phyloP scores from a whole-genome alignment of 2,329 filamentous ascomycete species.

The Epichloe sibirici region DNA sequence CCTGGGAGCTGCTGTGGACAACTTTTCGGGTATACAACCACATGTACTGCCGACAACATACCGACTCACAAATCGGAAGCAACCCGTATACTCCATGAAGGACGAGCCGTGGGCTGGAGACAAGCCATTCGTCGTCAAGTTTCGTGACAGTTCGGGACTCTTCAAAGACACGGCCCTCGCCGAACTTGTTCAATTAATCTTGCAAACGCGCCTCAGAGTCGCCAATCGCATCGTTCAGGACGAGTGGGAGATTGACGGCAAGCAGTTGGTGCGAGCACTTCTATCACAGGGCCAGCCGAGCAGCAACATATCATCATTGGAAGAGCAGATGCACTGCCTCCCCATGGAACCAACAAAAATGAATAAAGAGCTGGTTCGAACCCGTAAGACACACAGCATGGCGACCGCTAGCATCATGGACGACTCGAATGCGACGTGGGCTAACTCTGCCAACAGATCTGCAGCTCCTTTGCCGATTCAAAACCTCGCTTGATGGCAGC shows the following conservation, averaged over 20 bases:
- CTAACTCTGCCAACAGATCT: conserved; percentile 23
- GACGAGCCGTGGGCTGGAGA: conserved; percentile 5
- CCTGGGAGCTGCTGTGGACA: conserved; percentile 3
- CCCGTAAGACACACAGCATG: conserved; percentile 22
- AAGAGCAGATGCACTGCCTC: conserved; percentile 27
- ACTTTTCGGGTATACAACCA: conserved; percentile 3
- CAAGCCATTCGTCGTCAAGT: conserved; percentile 14
- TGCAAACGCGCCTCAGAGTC: conserved; percentile 17
- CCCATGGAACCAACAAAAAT: conserved; percentile 29
- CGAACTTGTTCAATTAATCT: conserved; percentile 17
- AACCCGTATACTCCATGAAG: conserved; percentile 6
- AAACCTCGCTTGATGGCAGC: conserved; percentile 36
- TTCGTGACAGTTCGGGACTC: conserved; percentile 15
- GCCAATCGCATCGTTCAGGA: conserved; percentile 19
- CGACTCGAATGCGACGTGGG: no score
- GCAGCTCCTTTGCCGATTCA: conserved; percentile 37
- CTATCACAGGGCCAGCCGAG: conserved; percentile 10
- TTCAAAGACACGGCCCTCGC: conserved; percentile 16
- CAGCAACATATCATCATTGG: conserved; percentile 14
- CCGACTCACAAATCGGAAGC: neutral
- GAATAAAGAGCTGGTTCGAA: conserved; percentile 35
- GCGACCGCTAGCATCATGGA: no score
- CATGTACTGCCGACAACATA: conserved; percentile 3
- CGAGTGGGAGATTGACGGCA: conserved; percentile 18
- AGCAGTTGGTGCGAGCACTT: conserved; percentile 13